Percentiles rank a stretch among this genome's conserved stretches.
These are phyloP conservation scores for Neocucurbitaria cava DNA, from an alignment of 2,329 filamentous ascomycete species.

Conservation along the genomic window DNA sequence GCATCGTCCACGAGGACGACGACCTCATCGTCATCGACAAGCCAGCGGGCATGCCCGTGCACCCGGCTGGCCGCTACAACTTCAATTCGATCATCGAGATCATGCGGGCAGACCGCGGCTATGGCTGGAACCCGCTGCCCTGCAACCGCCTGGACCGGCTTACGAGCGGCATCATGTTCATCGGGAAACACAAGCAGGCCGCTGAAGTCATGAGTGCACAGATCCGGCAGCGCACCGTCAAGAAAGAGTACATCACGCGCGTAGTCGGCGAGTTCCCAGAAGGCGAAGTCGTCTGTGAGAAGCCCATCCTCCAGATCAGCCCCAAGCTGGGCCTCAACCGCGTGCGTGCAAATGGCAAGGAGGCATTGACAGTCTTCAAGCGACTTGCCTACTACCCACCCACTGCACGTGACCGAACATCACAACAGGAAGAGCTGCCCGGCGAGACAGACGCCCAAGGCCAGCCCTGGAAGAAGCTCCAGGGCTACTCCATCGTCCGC, in stretches of 20 bases:
- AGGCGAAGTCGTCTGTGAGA: conserved; percentile 88
- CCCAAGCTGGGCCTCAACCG: conserved; percentile 94
- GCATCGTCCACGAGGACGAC: conserved; percentile 87
- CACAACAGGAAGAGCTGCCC: conserved; percentile 19
- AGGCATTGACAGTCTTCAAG: conserved; percentile 89
- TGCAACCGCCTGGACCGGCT: conserved; percentile 94
- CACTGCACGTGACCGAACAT: conserved; percentile 30
- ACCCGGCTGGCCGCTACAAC: conserved; percentile 93
- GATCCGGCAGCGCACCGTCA: conserved; percentile 80
- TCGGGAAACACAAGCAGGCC: conserved; percentile 83
- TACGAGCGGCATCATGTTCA: conserved; percentile 97
- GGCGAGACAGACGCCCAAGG: conserved; percentile 34
- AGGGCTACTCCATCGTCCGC: conserved; percentile 92
- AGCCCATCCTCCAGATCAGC: conserved; percentile 92
- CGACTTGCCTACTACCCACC: conserved; percentile 89
- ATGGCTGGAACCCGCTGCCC: conserved; percentile 68
- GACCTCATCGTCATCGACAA: conserved; percentile 97
- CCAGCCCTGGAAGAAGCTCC: conserved; percentile 60
- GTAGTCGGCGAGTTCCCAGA: conserved; percentile 92
- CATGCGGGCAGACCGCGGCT: conserved; percentile 75
- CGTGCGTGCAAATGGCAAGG: conserved; percentile 91
- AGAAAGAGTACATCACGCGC: conserved; percentile 93
- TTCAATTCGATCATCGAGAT: conserved; percentile 96
- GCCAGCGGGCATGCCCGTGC: conserved; percentile 91
- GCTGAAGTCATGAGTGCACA: conserved; percentile 79